Evolutionary conservation across 2,329 filamentous ascomycete species (phyloP).

Genomic region (Fusarium temperatum): DNA sequence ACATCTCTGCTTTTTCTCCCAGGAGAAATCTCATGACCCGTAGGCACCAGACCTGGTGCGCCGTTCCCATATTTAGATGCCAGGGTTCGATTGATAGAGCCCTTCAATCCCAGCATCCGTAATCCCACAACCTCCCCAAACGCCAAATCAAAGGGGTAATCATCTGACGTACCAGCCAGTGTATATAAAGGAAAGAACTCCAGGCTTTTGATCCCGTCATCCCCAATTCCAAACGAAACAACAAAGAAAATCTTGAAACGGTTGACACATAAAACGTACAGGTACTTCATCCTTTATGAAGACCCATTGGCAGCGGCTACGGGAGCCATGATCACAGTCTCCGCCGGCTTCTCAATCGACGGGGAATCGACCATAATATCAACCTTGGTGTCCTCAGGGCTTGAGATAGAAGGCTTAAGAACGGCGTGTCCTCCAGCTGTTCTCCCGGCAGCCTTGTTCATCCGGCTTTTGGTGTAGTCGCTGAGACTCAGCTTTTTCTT

Average conservation of each 20-base stretch:
- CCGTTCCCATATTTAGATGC: conserved; percentile 15
- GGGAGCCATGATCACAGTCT: conserved; percentile 33
- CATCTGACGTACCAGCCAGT: conserved; percentile 39
- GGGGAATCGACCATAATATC: conserved; percentile 47
- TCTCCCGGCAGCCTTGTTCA: conserved; percentile 62
- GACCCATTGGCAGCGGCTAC: conserved; percentile 43
- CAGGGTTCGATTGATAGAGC: conserved; percentile 5
- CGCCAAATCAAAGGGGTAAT: conserved; percentile 35
- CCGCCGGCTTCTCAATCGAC: conserved; percentile 43
- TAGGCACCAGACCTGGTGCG: conserved; percentile 22
- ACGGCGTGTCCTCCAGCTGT: conserved; percentile 40
- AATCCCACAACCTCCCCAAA: conserved; percentile 36
- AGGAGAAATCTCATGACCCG: conserved; percentile 11
- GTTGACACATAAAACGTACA: conserved; percentile 39
- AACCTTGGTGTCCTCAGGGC: conserved; percentile 50
- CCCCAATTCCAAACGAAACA: conserved; percentile 24
- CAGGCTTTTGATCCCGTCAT: conserved; percentile 44
- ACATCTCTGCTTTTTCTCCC: conserved; percentile 8
- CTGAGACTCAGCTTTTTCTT: conserved; percentile 75
- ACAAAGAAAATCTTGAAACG: conserved; percentile 31
- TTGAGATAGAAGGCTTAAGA: conserved; percentile 48
- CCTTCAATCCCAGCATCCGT: conserved; percentile 19
- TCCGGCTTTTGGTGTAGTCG: conserved; percentile 69
- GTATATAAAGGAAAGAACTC: conserved; percentile 44
- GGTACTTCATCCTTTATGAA: conserved; percentile 38